Conservation (phyloP, 148 eudicot genomes). For the Rhododendron griersonianum region DNA sequence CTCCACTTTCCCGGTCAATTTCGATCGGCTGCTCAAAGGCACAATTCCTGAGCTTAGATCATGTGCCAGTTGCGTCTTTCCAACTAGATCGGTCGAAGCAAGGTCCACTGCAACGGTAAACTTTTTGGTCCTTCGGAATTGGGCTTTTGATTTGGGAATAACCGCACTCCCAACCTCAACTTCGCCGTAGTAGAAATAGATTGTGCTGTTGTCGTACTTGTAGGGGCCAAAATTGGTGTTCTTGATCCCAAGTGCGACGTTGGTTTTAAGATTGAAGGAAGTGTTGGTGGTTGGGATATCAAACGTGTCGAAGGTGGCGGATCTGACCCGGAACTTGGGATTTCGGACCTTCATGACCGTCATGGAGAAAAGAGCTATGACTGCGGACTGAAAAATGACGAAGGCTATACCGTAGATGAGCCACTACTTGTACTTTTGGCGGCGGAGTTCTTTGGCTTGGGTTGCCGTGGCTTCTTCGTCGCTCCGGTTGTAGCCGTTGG, state of each 20-base stretch:
- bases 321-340: slow-evolving; percentile 12
- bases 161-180: background rate
- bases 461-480: background rate
- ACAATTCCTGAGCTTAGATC: background rate
- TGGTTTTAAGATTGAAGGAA: background rate
- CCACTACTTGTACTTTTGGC: slow-evolving; percentile 12
- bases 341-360: slow-evolving; percentile 15
- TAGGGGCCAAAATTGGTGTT: slow-evolving; percentile 12
- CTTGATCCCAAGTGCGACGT: slow-evolving; percentile 11
- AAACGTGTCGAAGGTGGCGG: slow-evolving; percentile 7
- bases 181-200: slow-evolving; percentile 8
- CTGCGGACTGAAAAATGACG: background rate
- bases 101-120: background rate
- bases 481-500: background rate
- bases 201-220: background rate
- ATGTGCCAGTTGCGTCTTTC: background rate
- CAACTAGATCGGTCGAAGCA: background rate
- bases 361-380: background rate
- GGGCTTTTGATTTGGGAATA: background rate
- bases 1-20: no score
- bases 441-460: background rate
- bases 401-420: background rate
- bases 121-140: slow-evolving; percentile 4
- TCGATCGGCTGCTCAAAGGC: background rate
- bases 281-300: background rate